phyloP scores from a whole-genome alignment of 768 basidiomycete species.

The Tylopilus sp. region DNA sequence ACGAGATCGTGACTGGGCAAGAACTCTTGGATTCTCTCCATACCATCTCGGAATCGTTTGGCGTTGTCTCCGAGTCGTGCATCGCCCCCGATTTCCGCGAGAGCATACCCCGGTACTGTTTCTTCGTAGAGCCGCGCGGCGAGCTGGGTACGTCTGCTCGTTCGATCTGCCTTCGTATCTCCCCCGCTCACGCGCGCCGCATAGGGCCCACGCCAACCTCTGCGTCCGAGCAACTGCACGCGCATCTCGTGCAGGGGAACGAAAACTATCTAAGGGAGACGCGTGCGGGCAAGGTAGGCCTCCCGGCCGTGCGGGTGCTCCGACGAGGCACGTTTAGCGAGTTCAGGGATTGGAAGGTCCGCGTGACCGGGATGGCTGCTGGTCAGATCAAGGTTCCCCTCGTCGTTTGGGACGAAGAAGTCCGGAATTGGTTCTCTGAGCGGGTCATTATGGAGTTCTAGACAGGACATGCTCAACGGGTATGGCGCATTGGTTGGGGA shows the following conservation, averaged over 20 bases:
- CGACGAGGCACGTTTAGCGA: constrained; percentile 18
- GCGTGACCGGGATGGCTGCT: constrained; percentile 10
- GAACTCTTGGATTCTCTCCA: constrained; percentile 17
- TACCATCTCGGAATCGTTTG: constrained; percentile 14
- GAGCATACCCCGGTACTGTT: constrained; percentile 15
- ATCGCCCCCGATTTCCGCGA: constrained; percentile 18
- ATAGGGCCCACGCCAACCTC: constrained; percentile 2
- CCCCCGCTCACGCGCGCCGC: background rate
- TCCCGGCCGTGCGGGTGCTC: constrained; percentile 15
- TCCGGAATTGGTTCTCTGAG: constrained; percentile 14
- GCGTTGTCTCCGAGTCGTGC: constrained; percentile 21
- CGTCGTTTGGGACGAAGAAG: constrained; percentile 14
- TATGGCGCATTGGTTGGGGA: background rate
- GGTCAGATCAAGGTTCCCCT: constrained; percentile 21
- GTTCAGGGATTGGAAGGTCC: constrained; percentile 21
- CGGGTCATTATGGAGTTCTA: constrained; percentile 17
- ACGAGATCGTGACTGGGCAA: constrained; percentile 22
- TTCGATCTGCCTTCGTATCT: background rate
- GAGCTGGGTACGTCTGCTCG: constrained; percentile 5
- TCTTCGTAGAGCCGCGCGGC: constrained; percentile 17
- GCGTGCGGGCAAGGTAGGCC: constrained; percentile 1
- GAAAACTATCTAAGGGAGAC: constrained; percentile 17
- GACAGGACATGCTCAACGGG: no score
- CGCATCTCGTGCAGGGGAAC: constrained; percentile 9
- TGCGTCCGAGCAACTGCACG: constrained; percentile 6